Evolutionary conservation across 2,329 filamentous ascomycete species (phyloP).

Genomic region (Claviceps purpurea): DNA sequence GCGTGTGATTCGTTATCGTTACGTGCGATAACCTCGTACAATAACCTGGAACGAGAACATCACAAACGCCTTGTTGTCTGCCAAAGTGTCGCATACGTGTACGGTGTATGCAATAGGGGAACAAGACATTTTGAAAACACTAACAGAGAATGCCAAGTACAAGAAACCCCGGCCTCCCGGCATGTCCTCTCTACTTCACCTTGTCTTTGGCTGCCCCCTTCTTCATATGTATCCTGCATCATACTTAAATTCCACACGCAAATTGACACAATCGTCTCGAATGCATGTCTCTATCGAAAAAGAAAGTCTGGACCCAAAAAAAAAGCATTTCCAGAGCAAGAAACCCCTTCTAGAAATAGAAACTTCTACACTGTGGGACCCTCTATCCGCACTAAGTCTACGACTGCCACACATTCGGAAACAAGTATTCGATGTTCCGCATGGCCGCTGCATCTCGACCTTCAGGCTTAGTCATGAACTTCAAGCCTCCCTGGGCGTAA

Average conservation of each 20-base stretch:
- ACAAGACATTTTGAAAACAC: too few relatives aligned
- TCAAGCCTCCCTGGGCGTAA: constrained; percentile 61
- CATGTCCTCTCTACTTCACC: neutral
- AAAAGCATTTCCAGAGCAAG: neutral
- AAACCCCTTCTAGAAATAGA: neutral
- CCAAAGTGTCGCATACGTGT: too few relatives aligned
- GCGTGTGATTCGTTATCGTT: too few relatives aligned
- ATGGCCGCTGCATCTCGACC: constrained; percentile 61
- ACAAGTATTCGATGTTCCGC: constrained; percentile 74
- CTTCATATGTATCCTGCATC: neutral
- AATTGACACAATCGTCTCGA: too few relatives aligned
- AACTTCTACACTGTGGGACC: neutral
- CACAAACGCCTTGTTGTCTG: too few relatives aligned
- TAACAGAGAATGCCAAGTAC: too few relatives aligned
- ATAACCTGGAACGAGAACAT: too few relatives aligned
- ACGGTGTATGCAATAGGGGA: too few relatives aligned
- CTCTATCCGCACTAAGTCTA: constrained; percentile 8
- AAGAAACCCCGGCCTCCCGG: too few relatives aligned
- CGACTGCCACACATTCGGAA: constrained; percentile 60
- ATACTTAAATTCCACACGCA: too few relatives aligned
- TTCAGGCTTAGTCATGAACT: constrained; percentile 67
- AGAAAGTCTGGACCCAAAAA: neutral
- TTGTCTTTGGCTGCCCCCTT: neutral
- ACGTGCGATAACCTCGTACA: too few relatives aligned
- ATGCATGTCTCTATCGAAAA: too few relatives aligned